A percentile compares a stretch with the other conserved stretches of the same genome.
Evolutionary conservation across 345 rosid species (phyloP).

Genomic region (Salix udensis): DNA sequence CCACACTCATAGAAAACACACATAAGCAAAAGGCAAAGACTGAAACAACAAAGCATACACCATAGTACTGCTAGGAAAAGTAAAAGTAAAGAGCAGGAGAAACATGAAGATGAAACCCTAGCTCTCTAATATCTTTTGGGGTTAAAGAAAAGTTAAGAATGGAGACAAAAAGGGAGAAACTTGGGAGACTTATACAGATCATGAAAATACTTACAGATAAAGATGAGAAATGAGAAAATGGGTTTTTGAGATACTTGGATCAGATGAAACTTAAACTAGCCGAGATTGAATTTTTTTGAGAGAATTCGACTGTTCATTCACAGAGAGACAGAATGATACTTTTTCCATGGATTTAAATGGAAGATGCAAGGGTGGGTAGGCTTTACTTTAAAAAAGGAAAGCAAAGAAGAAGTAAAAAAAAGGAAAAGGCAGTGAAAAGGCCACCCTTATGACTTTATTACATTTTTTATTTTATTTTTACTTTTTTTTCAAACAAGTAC

Average conservation of each 20-base stretch:
- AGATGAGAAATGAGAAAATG: not conserved
- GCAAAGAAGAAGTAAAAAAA: not conserved
- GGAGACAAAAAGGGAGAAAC: conserved; percentile 9
- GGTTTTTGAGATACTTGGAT: conserved; percentile 6
- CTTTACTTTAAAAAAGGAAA: conserved; percentile 3
- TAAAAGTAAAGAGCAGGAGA: not conserved
- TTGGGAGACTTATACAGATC: conserved; percentile 23
- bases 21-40: conserved; percentile 4
- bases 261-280: not conserved
- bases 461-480: not conserved
- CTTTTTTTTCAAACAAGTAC: not conserved
- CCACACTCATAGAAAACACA: not conserved
- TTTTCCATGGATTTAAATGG: not conserved
- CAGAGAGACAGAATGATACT: conserved; percentile 5
- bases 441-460: conserved; percentile 12
- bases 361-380: not conserved
- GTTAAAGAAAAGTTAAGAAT: not conserved
- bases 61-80: not conserved
- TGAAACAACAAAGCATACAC: not conserved
- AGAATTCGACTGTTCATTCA: not conserved
- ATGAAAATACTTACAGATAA: not conserved
- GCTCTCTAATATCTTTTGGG: not conserved
- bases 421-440: not conserved
- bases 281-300: not conserved
- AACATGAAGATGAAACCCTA: conserved; percentile 1